Percentiles rank a stretch among this genome's conserved stretches.
Conservation (phyloP, 495 filamentous ascomycete genomes). For the Lichenothelia convexa region DNA sequence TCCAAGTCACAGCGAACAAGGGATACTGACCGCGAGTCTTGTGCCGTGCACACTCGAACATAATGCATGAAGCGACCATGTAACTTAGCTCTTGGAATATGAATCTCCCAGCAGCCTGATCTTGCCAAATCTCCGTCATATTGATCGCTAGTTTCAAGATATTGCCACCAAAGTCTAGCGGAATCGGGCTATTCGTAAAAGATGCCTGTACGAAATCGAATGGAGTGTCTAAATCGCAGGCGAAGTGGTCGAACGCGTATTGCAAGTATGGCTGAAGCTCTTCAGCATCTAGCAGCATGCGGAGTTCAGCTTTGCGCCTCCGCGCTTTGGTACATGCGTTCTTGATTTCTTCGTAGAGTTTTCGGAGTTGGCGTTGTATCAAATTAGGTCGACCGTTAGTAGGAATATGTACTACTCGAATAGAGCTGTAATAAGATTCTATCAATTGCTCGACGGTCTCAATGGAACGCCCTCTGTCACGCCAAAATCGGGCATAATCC, state of each 20-base stretch:
- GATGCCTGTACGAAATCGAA: slow-evolving; percentile 38
- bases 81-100: slow-evolving; percentile 31
- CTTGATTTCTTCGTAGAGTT: slow-evolving; percentile 27
- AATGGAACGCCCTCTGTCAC: slow-evolving; percentile 14
- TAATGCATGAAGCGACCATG: slow-evolving; percentile 36
- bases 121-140: slow-evolving; percentile 21
- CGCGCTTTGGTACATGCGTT: slow-evolving; percentile 22
- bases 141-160: slow-evolving; percentile 32
- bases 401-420: slow-evolving; percentile 36
- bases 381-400: slow-evolving; percentile 24
- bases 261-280: slow-evolving; percentile 32
- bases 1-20: too few species aligned
- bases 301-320: slow-evolving; percentile 21
- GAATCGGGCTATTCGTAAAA: slow-evolving; percentile 26
- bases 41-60: slow-evolving; percentile 32
- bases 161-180: slow-evolving; percentile 33
- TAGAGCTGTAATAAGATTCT: slow-evolving; percentile 32
- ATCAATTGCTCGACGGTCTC: slow-evolving; percentile 30
- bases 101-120: slow-evolving; percentile 13
- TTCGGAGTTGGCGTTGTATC: slow-evolving; percentile 30
- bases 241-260: slow-evolving; percentile 38
- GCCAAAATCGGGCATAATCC: slow-evolving; percentile 22
- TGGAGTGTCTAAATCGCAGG: slow-evolving; percentile 28
- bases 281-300: slow-evolving; percentile 32
- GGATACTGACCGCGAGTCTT: slow-evolving; percentile 22